Conservation (phyloP, 2,329 filamentous ascomycete genomes). For the Cyclaneusma minus region DNA sequence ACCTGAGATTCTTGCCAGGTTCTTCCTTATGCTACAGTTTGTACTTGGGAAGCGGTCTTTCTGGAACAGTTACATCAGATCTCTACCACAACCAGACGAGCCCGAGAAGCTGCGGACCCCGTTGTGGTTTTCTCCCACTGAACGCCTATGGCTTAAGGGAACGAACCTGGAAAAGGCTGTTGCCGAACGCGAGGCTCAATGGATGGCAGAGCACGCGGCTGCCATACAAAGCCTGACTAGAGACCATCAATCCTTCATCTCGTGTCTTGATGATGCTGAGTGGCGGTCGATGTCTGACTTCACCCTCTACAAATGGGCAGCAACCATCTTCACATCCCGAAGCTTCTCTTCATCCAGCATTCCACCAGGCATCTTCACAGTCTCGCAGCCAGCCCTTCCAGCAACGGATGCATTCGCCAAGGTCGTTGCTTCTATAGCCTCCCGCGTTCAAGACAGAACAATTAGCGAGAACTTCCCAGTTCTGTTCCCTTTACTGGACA, state of each 20-base stretch:
- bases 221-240: conserved; percentile 8
- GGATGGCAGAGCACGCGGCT: conserved; percentile 12
- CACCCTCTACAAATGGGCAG: conserved; percentile 47
- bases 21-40: conserved; percentile 56
- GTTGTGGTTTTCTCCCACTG: conserved; percentile 46
- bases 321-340: conserved; percentile 46
- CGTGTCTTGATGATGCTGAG: conserved; percentile 2
- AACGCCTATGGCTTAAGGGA: conserved; percentile 32
- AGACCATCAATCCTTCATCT: background rate
- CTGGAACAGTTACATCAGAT: conserved; percentile 53
- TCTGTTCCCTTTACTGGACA: conserved; percentile 54
- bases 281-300: conserved; percentile 10
- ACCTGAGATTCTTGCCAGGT: conserved; percentile 46
- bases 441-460: too few relatives aligned
- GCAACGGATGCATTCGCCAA: conserved; percentile 11
- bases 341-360: conserved; percentile 47
- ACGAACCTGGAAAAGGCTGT: conserved; percentile 17
- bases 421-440: conserved; percentile 22
- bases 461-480: conserved; percentile 51
- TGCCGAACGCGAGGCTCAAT: conserved; percentile 10
- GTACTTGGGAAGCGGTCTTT: conserved; percentile 40
- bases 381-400: conserved; percentile 5
- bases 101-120: conserved; percentile 36
- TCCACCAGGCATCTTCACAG: conserved; percentile 14
- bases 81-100: conserved; percentile 45